A percentile compares a stretch with the other conserved stretches of the same genome.
Conservation (phyloP, 192 early-diverging fungal genomes). For the Paraglomus brasilianum region DNA sequence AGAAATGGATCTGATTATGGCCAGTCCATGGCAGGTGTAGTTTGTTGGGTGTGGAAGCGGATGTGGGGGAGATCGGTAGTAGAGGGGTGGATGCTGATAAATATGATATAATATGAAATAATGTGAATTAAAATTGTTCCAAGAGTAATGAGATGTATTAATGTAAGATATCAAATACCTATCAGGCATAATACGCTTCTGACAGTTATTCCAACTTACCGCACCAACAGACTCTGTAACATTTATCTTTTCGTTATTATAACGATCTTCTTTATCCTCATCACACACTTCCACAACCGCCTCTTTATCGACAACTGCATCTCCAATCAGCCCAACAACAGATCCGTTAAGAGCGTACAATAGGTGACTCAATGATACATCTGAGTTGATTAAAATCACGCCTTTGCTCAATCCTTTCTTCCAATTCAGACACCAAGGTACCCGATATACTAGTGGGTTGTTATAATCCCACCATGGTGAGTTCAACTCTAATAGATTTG, state of each 20-base stretch:
- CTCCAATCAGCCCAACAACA: conserved; percentile 74
- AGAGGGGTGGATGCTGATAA: conserved; percentile 36
- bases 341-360: conserved; percentile 82
- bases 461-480: conserved; percentile 54
- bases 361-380: conserved; percentile 77
- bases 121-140: not conserved
- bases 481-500: not conserved
- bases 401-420: conserved; percentile 45
- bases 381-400: conserved; percentile 68
- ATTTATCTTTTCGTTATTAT: not conserved
- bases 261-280: conserved; percentile 2
- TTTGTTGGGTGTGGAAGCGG: conserved; percentile 46
- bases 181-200: not conserved
- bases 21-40: conserved; percentile 63
- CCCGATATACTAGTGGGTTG: conserved; percentile 49
- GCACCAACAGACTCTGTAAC: not conserved
- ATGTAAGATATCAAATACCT: too few relatives aligned
- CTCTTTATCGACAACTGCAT: conserved; percentile 25
- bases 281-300: not conserved
- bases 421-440: conserved; percentile 67
- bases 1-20: conserved; percentile 67
- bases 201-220: not conserved
- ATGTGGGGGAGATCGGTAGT: conserved; percentile 41
- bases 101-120: not conserved
- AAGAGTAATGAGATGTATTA: conserved; percentile 4